Evolutionary conservation across 1,284 basidiomycete species (phyloP), one percentile per base, ranked within the genome.

Genomic region (Vanrija sp.): DNA sequence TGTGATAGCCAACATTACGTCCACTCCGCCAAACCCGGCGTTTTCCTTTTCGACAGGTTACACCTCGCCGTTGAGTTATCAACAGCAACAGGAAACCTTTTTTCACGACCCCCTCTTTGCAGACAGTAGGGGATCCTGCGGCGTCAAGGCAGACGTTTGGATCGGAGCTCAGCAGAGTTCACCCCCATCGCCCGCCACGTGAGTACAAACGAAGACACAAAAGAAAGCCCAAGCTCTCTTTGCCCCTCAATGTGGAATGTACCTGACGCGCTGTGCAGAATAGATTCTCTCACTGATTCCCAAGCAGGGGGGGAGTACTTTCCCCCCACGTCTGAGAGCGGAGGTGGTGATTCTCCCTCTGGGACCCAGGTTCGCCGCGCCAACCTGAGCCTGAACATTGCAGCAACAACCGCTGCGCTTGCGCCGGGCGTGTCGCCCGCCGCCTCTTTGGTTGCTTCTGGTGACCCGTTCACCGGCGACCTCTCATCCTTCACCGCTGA

Each of bases 111-210:
- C 47, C 23, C 52, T 49, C 34, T 43, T 46, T 49, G 45, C 38
- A 42, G 60, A 61, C 39, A 52, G 54, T 5, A 23, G 42, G 21
- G 60, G 56, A 46, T 44, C 56, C 18, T 53, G 52, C 43, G 61
- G 57, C 40, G 51, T 65, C 38, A 68, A 67, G 52, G 60, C 60
- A 43, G 68, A 69, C 66, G 62, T 67, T 16, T 69, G 67, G 67
- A 54, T 66, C 9, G 61, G 61, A 34, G 61, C 62, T 23, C 58
- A 54, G 49, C 44, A 57, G 29, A 60, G 55, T 54, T 66, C 71
- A 5, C 72, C 72, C 10, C 66, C 72, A n/a, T 72, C 71, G 21
- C 71, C 72, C 49, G 68, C 71, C 65, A 74, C 69, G 67, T 72
- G 52, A 62, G 70, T 67, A 12, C 9, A 43, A 4, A 16, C n/a